phyloP scores from a whole-genome alignment of 768 basidiomycete species.

The Lactarius akahatsu region DNA sequence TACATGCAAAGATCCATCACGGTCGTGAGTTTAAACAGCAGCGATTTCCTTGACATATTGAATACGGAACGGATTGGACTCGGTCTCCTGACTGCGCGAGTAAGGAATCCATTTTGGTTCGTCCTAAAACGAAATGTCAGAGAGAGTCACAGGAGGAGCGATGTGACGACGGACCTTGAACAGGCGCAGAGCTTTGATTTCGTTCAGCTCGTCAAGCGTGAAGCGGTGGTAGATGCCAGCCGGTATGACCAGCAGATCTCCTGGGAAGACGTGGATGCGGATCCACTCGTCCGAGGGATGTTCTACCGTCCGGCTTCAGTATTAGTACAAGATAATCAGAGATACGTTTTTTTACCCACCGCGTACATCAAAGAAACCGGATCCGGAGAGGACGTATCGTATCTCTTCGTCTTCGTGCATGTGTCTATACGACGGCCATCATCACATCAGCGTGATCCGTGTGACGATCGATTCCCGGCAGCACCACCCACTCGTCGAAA shows the following conservation, averaged over 20 bases:
- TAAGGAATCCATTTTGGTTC: conserved; percentile 89
- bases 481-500: conserved; percentile 64
- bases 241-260: conserved; percentile 85
- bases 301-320: conserved; percentile 44
- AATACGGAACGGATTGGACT: conserved; percentile 59
- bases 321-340: neutral
- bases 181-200: conserved; percentile 74
- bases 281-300: conserved; percentile 74
- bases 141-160: neutral
- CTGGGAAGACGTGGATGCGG: conserved; percentile 67
- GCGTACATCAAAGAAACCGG: conserved; percentile 89
- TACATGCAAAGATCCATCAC: neutral
- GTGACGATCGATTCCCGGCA: neutral
- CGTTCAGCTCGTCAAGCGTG: conserved; percentile 75
- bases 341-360: conserved; percentile 46
- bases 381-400: conserved; percentile 81
- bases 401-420: conserved; percentile 98
- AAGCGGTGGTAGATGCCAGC: conserved; percentile 95
- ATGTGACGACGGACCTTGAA: conserved; percentile 61
- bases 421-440: conserved; percentile 49
- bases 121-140: conserved; percentile 51
- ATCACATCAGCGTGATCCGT: no score
- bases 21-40: neutral
- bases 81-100: conserved; percentile 61
- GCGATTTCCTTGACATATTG: conserved; percentile 48